Base-by-base conservation (phyloP, 352 stramenopile species). In the Pythium aristosporum region DNA sequence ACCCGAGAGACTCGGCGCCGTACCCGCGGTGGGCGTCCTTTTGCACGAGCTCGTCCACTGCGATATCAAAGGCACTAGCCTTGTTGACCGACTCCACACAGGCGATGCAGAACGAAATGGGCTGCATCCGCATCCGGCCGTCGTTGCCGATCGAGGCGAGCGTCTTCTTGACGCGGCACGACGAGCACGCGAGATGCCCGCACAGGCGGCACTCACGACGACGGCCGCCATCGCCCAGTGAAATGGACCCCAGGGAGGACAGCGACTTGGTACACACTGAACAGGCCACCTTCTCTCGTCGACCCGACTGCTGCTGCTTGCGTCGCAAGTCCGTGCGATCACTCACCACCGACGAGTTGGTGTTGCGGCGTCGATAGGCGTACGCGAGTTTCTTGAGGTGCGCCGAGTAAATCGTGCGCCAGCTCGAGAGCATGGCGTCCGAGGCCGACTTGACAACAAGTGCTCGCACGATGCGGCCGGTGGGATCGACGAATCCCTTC, bases 371-470 rank as follows among this genome's bases (percentile, higher is more conserved):
- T 3, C 63, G 63, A 15, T 64, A 11, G 6, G 63, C 63, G 49
- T 67, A 57, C 49, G 65, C 73, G 55, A 85, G 54, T 53, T 85
- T 85, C 65, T 76, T 78, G 57, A 80, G 68, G 44, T 79, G 76
- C 30, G 77, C 76, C 51, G 70, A 82, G 23, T 66, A 49, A 5
- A 86, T 54, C 43, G 70, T 63, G 54, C 80, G 75, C 43, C 70
- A 70, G 9, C 62, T 69, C 1, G 72, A 78, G 12, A 78, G 57
- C 48, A 89, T 72, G 16, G 65, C 72, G 2, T 74, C 61, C 1
- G 71, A 63, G 1, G 62, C 69, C 16, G 77, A 81, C 46, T 84
- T 83, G 23, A 85, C 57, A 0, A 75, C 72, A 5, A 82, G 48
- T n/a, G 68, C 65, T 25, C 68, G 77, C 65, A 74, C 62, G 23